Evolutionary conservation across 768 basidiomycete genomes (phyloP), one percentile per base, ranked within the genome.

Genomic region (Leccinum fibrillosum): DNA sequence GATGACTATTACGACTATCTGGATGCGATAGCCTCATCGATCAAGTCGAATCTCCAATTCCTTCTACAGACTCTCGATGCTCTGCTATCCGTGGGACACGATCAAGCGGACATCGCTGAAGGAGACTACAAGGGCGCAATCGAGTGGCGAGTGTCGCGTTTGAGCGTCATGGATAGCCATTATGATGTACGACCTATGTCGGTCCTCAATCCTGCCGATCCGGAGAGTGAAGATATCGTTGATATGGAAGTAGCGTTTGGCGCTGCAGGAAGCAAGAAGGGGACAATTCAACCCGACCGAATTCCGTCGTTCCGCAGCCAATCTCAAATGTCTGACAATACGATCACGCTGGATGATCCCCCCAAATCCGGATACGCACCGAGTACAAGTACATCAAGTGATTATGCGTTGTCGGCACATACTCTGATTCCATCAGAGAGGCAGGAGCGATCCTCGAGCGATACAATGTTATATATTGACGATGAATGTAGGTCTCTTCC

Each of bases 41-140:
- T 89, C 57, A 77, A 79, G 62, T 75, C 82, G 50, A 88, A 90
- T 64, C 74, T 86, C 23, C 75, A 74, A 10, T 70, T 83, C 28
- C 76, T 86, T 25, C 75, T 83, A 55, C 80, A 85, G 63, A 82
- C 83, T 1, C 74, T 90, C 10, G 86, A 90, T 44, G 79, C 76
- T 15, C 76, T 92, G 23, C 72, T 89, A 26, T 73, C 79, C 1
- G 70, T 90, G 17, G 89, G 88, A 4, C 82, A 86, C 56, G 85
- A 89, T 54, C 89, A 92, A 71, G 86, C 83, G 3, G 83, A 86
- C 13, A 74, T 86, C 39, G 83, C 85, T 19, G 82, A 83, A 68
- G 85, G 81, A 54, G 86, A 89, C 58, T 90, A 90, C 72, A 83
- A 79, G 55, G 84, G 83, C 5, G 88, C 89, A 2, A 90, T 90